A percentile compares a stretch with the other conserved stretches of the same genome.
phyloP scores from a whole-genome alignment of 441 rosid species.

The Populus tomentosa region DNA sequence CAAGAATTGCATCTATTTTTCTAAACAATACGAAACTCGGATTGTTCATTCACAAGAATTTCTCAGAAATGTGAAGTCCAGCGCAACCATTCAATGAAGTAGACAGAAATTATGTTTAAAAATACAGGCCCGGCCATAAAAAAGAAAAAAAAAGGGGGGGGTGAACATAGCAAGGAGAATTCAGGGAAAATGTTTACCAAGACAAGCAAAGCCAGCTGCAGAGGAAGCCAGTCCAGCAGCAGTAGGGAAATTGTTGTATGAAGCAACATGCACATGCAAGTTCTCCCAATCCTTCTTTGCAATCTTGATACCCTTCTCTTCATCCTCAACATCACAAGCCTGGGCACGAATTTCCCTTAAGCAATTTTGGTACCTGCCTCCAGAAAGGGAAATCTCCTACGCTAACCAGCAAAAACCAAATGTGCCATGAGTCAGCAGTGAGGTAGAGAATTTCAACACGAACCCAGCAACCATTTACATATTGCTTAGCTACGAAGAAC shows the following conservation, averaged over 20 bases:
- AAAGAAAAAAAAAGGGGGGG: neutral
- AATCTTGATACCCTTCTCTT: constrained; percentile 75
- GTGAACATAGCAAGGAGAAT: neutral
- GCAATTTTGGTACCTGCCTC: constrained; percentile 83
- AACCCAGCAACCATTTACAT: neutral
- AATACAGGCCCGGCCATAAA: neutral
- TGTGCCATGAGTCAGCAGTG: constrained; percentile 11
- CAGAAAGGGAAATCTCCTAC: constrained; percentile 90
- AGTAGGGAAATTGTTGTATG: constrained; percentile 88
- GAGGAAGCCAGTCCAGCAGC: constrained; percentile 99
- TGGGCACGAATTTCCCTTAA: constrained; percentile 78
- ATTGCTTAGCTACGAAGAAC: neutral
- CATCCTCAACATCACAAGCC: constrained; percentile 72
- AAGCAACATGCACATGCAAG: constrained; percentile 78
- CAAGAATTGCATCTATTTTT: neutral
- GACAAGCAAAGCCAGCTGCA: constrained; percentile 96
- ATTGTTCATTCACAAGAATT: neutral
- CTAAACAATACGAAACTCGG: neutral
- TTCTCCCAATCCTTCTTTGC: constrained; percentile 85
- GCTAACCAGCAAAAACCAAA: constrained; percentile 38
- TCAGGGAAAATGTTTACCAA: constrained; percentile 42
- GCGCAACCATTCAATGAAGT: neutral
- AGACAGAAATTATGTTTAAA: neutral
- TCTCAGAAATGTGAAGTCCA: neutral
- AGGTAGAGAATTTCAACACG: neutral